Evolutionary conservation across 306 rosid species (phyloP).

Genomic region (Astragalus glycyphyllos): DNA sequence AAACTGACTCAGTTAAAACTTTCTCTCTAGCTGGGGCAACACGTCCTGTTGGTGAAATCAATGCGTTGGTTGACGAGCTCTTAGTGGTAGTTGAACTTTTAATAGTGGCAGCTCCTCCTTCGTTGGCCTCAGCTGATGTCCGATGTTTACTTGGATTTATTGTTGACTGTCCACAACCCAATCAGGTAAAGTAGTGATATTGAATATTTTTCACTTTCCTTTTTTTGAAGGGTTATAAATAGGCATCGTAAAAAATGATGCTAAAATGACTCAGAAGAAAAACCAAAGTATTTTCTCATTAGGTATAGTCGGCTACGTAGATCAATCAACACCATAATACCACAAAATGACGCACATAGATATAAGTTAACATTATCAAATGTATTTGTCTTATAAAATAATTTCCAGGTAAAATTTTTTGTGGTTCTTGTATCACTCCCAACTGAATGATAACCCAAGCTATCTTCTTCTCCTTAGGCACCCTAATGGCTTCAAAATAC

Average conservation of each 20-base stretch:
- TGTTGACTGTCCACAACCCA: slow-evolving; percentile 98
- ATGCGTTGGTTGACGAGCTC: slow-evolving; percentile 98
- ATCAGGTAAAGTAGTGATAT: slow-evolving; percentile 70
- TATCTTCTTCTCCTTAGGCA: not conserved
- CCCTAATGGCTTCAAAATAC: not conserved
- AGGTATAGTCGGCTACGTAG: not conserved
- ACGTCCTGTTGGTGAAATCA: slow-evolving; percentile 94
- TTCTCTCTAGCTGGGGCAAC: slow-evolving; percentile 67
- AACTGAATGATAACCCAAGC: not conserved
- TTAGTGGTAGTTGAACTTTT: slow-evolving; percentile 92
- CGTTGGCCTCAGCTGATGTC: slow-evolving; percentile 77
- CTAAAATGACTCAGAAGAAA: slow-evolving; percentile 9
- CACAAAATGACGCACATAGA: not conserved
- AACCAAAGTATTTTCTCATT: not conserved
- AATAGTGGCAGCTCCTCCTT: slow-evolving; percentile 86
- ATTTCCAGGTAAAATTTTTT: not conserved
- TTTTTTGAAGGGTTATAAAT: slow-evolving; percentile 22
- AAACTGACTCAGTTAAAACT: slow-evolving; percentile 75
- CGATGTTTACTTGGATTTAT: slow-evolving; percentile 92
- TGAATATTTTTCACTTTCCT: not conserved
- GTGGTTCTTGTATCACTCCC: not conserved
- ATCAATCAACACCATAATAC: not conserved
- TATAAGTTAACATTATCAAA: slow-evolving; percentile 1
- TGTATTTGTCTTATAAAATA: slow-evolving; percentile 33
- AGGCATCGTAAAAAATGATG: slow-evolving; percentile 13